Percentiles rank a stretch among this genome's conserved stretches.
These are phyloP conservation scores for Pleurozium schreberi DNA, from an alignment of 225 moss, liverwort and hornwort genomes.

Conservation along the genomic window DNA sequence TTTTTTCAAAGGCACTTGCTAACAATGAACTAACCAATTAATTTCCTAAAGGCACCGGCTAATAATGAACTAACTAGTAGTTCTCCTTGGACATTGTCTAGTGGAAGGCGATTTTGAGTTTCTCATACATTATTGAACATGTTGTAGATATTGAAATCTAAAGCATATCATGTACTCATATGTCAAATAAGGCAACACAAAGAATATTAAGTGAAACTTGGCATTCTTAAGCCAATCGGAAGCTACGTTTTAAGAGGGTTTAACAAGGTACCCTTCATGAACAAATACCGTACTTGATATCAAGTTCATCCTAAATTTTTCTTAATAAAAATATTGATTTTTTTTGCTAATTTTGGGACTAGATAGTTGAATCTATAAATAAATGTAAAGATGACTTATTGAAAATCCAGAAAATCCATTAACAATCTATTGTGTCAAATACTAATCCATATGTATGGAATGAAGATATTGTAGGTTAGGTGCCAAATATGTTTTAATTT, in stretches of 20 bases:
- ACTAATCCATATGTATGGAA: accelerated
- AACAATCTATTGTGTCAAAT: background rate
- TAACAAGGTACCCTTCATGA: background rate
- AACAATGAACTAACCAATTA: background rate
- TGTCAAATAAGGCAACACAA: background rate
- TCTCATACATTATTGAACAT: background rate
- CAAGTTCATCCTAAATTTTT: no score
- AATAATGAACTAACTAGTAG: accelerated
- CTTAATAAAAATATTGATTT: no score
- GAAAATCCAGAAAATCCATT: accelerated
- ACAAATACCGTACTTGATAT: background rate
- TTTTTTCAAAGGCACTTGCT: background rate
- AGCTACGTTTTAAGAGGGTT: background rate
- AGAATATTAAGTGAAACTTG: background rate
- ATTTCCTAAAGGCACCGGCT: background rate
- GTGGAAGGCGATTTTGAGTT: background rate
- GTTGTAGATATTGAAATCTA: background rate
- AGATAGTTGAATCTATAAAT: accelerated
- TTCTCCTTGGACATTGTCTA: background rate
- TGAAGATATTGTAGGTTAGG: background rate
- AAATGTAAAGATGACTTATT: no score
- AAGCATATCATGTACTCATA: no score
- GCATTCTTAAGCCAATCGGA: background rate
- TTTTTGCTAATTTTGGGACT: accelerated
- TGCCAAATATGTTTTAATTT: background rate